Base-by-base conservation (phyloP, 2,329 filamentous ascomycete genomes). In the Botrytis tulipae region DNA sequence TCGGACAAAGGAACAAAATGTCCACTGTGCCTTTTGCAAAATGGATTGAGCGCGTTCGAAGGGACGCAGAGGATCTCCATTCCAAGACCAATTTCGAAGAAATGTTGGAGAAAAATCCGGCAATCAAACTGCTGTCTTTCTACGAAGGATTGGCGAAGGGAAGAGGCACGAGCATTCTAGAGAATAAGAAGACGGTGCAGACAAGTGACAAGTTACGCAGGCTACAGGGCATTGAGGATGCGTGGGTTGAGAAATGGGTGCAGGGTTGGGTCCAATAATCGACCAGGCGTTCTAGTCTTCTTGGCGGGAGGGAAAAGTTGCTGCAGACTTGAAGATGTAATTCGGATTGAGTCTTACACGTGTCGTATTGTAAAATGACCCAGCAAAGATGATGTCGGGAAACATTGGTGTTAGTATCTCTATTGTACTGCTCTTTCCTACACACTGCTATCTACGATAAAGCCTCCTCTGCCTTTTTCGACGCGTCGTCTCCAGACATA, bases 41-140 rank as follows among this genome's bases (percentile, higher is more conserved):
- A 54, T 71, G 57, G 69, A 37, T 71, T 62, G 57, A 48, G 4
- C 40, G 7, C 4, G 59, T 71, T n/a, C 29, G 57, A n/a, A 70
- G 48, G 8, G 29, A 60, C 10, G 57, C 54, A 0, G n/a, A 29
- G 18, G 18, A 32, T 29, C 7, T 61, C 25, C 25, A 61, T 61
- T 20, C 51, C 12, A 60, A n/a, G 37, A 29, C 29, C 1, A 9
- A 68, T 18, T 59, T 70, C 0, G 35, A 70, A 25, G 67, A 70
- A 61, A 71, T 51, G 14, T 12, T 62, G 32, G 29, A 35, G 3
- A 62, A 37, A 14, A 62, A 61, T 29, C 42, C 69, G 22, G 42
- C 29, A 0, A 46, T 71, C 20, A 61, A 62, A n/a, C 44, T 62
- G 1, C 14, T 51, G 4, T 37, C 29, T 0, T 71, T 70, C 16